Conservation (phyloP, 129 eudicot genomes). For the Mikania micrantha region DNA sequence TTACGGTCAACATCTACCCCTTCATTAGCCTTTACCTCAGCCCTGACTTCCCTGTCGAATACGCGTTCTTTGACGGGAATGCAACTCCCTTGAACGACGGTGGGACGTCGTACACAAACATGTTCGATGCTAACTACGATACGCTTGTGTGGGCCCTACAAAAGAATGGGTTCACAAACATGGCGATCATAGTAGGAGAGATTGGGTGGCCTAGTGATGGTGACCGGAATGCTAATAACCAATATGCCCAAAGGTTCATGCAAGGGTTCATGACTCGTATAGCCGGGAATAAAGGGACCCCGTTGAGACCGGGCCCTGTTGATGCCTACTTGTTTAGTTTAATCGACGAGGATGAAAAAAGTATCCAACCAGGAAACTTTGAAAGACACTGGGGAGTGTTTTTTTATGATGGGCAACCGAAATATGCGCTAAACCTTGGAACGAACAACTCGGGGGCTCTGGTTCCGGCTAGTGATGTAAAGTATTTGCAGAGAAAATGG, state of each 20-base stretch:
- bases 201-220: conserved; percentile 98
- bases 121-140: conserved; percentile 85
- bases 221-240: conserved; percentile 46
- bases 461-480: conserved; percentile 43
- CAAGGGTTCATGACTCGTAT: conserved; percentile 68
- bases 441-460: conserved; percentile 32
- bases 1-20: conserved; percentile 92
- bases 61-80: conserved; percentile 61
- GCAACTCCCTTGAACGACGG: conserved; percentile 62
- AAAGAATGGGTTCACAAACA: conserved; percentile 52
- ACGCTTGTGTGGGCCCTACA: conserved; percentile 83
- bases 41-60: conserved; percentile 71
- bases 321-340: conserved; percentile 79
- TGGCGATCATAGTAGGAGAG: conserved; percentile 82
- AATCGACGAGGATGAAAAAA: conserved; percentile 77
- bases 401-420: conserved; percentile 66
- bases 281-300: conserved; percentile 60
- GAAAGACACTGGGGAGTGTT: conserved; percentile 96
- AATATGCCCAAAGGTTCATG: conserved; percentile 68
- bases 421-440: conserved; percentile 56
- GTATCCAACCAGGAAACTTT: conserved; percentile 80
- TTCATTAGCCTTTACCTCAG: conserved; percentile 80
- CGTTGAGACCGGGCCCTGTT: conserved; percentile 57
- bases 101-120: conserved; percentile 56
- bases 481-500: conserved; percentile 50